Evolutionary conservation across 345 rosid genomes (phyloP).

Genomic region (Pelargonium nanum): DNA sequence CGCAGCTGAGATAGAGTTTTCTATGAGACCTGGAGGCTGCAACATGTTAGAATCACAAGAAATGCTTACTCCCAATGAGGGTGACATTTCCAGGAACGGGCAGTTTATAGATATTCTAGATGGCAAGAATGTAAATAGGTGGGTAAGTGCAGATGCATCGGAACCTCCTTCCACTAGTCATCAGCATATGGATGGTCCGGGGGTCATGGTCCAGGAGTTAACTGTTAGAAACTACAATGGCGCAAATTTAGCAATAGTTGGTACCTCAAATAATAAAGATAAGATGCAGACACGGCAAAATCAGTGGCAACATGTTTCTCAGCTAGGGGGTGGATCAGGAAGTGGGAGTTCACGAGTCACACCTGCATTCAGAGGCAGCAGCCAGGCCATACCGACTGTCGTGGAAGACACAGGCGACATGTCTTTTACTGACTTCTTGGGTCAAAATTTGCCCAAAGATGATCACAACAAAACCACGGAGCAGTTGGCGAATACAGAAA

Average conservation of each 20-base stretch:
- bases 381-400: conserved; percentile 17
- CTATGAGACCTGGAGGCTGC: conserved; percentile 37
- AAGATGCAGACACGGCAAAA: conserved; percentile 32
- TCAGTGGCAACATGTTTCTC: conserved; percentile 44
- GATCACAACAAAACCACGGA: conserved; percentile 26
- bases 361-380: conserved; percentile 16
- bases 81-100: conserved; percentile 29
- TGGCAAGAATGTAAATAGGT: conserved; percentile 33
- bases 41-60: conserved; percentile 34
- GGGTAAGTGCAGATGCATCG: conserved; percentile 19
- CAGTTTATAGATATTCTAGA: conserved; percentile 49
- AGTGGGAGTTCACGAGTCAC: conserved; percentile 40
- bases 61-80: conserved; percentile 29
- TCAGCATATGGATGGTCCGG: conserved; percentile 27
- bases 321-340: conserved; percentile 32
- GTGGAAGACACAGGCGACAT: conserved; percentile 23
- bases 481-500: conserved; percentile 26
- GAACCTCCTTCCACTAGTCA: conserved; percentile 36
- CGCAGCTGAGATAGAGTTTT: conserved; percentile 32
- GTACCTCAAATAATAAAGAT: conserved; percentile 49
- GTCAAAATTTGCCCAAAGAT: conserved; percentile 19
- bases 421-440: conserved; percentile 31
- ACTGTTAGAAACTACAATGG: conserved; percentile 44
- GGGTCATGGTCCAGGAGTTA: conserved; percentile 70
- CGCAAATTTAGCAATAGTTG: conserved; percentile 50